phyloP scores from a whole-genome alignment of 2,329 filamentous ascomycete species.

The Cercospora janseana region DNA sequence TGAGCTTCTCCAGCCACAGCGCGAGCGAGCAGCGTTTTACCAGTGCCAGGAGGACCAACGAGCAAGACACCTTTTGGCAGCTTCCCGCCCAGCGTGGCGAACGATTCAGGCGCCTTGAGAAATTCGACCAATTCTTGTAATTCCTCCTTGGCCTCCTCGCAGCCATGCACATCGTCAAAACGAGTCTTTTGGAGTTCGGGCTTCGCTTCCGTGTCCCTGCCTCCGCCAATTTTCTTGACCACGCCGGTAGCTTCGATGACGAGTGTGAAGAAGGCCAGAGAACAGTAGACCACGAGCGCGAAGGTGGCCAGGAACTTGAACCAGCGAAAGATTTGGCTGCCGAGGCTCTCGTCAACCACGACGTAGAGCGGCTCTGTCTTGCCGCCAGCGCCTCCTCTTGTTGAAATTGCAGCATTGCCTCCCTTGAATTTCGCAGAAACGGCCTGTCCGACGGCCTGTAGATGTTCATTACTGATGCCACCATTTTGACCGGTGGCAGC shows the following conservation, averaged over 20 bases:
- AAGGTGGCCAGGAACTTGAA: slow-evolving; percentile 82
- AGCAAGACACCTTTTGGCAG: slow-evolving; percentile 94
- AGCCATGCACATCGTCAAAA: slow-evolving; percentile 93
- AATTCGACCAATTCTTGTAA: slow-evolving; percentile 97
- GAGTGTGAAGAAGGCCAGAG: slow-evolving; percentile 75
- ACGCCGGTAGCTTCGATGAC: slow-evolving; percentile 77
- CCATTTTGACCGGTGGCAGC: slow-evolving; percentile 40
- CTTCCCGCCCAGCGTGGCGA: slow-evolving; percentile 91
- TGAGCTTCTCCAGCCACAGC: slow-evolving; percentile 96
- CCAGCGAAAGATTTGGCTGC: slow-evolving; percentile 82
- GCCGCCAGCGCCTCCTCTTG: slow-evolving; percentile 61
- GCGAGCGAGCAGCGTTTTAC: slow-evolving; percentile 92
- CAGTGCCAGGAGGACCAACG: slow-evolving; percentile 92
- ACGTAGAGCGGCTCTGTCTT: slow-evolving; percentile 91
- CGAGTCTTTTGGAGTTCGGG: slow-evolving; percentile 87
- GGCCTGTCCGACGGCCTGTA: slow-evolving; percentile 79
- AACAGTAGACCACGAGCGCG: slow-evolving; percentile 73
- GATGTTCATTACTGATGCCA: slow-evolving; percentile 58
- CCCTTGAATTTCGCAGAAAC: slow-evolving; percentile 70
- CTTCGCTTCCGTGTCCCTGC: slow-evolving; percentile 78
- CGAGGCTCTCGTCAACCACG: slow-evolving; percentile 85
- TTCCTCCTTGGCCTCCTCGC: slow-evolving; percentile 97
- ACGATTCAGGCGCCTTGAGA: slow-evolving; percentile 86
- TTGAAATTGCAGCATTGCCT: slow-evolving; percentile 60
- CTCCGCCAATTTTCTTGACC: slow-evolving; percentile 72